Percentiles rank a stretch among this genome's conserved stretches.
Evolutionary conservation across 805 yeast species (phyloP).

Genomic region (Metschnikowia gelsemii): DNA sequence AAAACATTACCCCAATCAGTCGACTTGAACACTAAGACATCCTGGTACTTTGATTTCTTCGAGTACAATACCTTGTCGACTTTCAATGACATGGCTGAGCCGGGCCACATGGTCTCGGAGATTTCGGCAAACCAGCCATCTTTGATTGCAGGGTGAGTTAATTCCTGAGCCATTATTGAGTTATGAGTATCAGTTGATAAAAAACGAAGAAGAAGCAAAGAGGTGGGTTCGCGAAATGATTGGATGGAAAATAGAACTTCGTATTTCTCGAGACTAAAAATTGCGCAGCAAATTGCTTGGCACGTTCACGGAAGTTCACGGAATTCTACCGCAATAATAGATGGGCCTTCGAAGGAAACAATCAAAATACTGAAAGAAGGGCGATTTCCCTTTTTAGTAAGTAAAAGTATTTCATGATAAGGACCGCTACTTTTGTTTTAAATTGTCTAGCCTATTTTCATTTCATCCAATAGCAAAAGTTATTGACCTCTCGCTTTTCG

Average conservation of each 20-base stretch:
- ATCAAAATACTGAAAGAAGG: too few species aligned
- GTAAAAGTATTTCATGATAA: too few species aligned
- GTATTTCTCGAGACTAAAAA: constrained; percentile 2
- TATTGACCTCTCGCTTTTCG: too few species aligned
- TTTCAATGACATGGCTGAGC: constrained; percentile 91
- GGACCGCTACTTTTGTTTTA: too few species aligned
- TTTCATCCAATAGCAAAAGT: too few species aligned
- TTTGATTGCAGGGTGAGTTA: constrained; percentile 56
- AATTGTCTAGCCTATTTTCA: too few species aligned
- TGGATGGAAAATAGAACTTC: not conserved
- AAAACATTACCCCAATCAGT: constrained; percentile 93
- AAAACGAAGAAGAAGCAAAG: not conserved
- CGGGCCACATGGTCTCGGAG: constrained; percentile 97
- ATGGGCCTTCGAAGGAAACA: too few species aligned
- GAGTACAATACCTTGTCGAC: constrained; percentile 85
- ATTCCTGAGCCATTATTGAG: constrained; percentile 25
- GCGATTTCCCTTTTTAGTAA: too few species aligned
- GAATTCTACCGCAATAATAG: too few species aligned
- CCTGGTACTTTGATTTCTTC: constrained; percentile 88
- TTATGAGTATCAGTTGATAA: constrained; percentile 1
- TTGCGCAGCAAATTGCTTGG: too few species aligned
- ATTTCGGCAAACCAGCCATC: constrained; percentile 98
- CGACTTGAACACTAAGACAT: constrained; percentile 88
- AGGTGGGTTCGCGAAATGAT: not conserved
- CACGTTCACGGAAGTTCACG: too few species aligned